phyloP scores from a whole-genome alignment of 768 basidiomycete genomes.

The Termitomyces sp. region DNA sequence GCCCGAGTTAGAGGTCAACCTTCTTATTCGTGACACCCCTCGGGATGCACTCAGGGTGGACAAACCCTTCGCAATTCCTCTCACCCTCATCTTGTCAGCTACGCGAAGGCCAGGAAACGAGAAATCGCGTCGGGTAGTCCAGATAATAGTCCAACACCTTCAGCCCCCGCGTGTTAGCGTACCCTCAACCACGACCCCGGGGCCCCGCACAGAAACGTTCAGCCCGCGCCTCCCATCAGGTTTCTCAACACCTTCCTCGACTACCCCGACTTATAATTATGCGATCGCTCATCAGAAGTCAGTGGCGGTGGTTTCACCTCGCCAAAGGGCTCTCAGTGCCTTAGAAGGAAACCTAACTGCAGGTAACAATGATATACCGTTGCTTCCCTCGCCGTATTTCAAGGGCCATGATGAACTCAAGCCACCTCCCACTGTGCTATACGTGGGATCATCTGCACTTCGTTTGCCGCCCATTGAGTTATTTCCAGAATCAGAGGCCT shows the following conservation, averaged over 20 bases:
- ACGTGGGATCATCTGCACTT: slow-evolving; percentile 51
- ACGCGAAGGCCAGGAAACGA: slow-evolving; percentile 31
- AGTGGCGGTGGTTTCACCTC: slow-evolving; percentile 41
- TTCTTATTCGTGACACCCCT: slow-evolving; percentile 50
- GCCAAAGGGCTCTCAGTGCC: slow-evolving; percentile 16
- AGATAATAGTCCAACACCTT: slow-evolving; percentile 66
- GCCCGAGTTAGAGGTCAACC: slow-evolving; percentile 52
- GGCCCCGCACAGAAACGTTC: slow-evolving; percentile 20
- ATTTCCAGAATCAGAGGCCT: slow-evolving; percentile 10
- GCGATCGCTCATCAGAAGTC: slow-evolving; percentile 50
- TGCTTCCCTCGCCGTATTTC: slow-evolving; percentile 46
- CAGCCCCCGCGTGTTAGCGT: slow-evolving; percentile 33
- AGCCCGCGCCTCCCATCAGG: slow-evolving; percentile 40
- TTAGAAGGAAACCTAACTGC: slow-evolving; percentile 13
- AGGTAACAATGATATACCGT: slow-evolving; percentile 11
- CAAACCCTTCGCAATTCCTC: slow-evolving; percentile 56
- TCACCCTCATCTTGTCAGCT: slow-evolving; percentile 51
- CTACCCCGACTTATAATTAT: slow-evolving; percentile 46
- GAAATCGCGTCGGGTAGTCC: slow-evolving; percentile 35
- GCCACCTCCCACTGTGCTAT: slow-evolving; percentile 30
- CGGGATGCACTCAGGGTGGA: slow-evolving; percentile 43
- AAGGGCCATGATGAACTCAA: slow-evolving; percentile 35
- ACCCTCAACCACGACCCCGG: slow-evolving; percentile 15
- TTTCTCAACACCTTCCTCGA: slow-evolving; percentile 49
- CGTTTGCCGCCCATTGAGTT: slow-evolving; percentile 43